phyloP scores from a whole-genome alignment of 1,139 yeast species.

The Pneumocystis murina region DNA sequence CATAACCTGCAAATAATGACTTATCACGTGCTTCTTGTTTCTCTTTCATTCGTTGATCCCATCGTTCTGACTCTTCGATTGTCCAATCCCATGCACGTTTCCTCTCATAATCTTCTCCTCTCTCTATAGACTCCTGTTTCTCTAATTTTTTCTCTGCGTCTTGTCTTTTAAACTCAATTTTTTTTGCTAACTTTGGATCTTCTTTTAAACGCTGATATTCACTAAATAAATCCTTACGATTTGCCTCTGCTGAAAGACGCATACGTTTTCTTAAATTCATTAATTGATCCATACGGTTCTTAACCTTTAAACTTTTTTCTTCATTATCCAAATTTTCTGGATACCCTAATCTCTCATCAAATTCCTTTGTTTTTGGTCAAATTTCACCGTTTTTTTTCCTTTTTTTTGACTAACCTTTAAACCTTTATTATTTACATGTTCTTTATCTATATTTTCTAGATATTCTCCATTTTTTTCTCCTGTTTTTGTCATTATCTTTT shows the following conservation, averaged over 20 bases:
- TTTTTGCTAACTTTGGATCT: conserved; percentile 22
- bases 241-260: conserved; percentile 23
- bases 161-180: conserved; percentile 24
- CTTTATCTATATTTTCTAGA: neutral
- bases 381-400: neutral
- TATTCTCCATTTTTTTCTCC: neutral
- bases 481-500: neutral
- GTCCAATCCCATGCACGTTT: conserved; percentile 45
- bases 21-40: conserved; percentile 17
- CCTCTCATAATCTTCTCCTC: conserved; percentile 31
- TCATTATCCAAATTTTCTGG: neutral
- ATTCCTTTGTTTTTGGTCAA: neutral
- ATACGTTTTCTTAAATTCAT: conserved; percentile 9
- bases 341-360: neutral
- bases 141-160: conserved; percentile 30
- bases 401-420: neutral
- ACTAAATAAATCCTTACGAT: conserved; percentile 30
- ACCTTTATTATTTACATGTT: no score
- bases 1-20: conserved; percentile 17
- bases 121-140: conserved; percentile 26
- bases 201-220: conserved; percentile 28
- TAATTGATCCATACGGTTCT: conserved; percentile 9
- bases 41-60: conserved; percentile 36
- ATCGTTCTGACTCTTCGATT: conserved; percentile 50
- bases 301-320: conserved; percentile 1